Base-by-base conservation (phyloP, 306 rosid genomes). In the Corylus americana region DNA sequence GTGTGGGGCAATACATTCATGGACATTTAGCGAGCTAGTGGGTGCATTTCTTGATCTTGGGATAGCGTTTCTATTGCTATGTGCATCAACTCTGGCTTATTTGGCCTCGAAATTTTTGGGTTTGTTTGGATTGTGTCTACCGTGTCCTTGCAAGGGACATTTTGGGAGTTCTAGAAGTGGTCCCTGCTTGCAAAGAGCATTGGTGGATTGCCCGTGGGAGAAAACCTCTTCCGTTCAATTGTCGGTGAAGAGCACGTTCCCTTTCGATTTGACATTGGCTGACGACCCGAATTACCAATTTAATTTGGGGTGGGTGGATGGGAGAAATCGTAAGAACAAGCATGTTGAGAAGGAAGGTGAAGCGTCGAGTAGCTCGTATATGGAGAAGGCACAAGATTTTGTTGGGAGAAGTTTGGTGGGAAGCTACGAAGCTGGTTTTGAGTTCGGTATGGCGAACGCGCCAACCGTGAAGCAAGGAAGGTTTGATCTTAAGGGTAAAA, bases 41-140 rank as follows among this genome's bases (percentile, higher is more conserved):
- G 89, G 85, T 74, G 89, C 91, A 37, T 88, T 83, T 83, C 85
- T 88, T 81, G 89, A 88, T 80, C 86, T 86, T 18, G 72, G 83
- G 7, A 81, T 88, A 55, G 81, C 88, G 12, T 86, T 73, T 71
- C 53, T 82, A 48, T 74, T 86, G 45, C 84, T 88, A 4, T 81
- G 83, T 69, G 89, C 86, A 4, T 77, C 89, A 0, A 74, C 81
- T 59, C 70, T 86, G 35, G 83, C 87, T 10, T 81, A 70, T 63
- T 79, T 88, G 1, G 72, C 89, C n/a, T 76, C 89, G 3, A 86
- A 77, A 61, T 79, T 86, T 57, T 77, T 88, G 29, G 83, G 74
- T 53, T 53, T 88, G 37, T 86, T 88, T 77, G 91, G 89, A 49
- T 75, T 81, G 55, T 74, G 76, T 55, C 68, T 88, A 64, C 89